These are phyloP conservation scores for Maudiozyma serrabonitensis DNA, from an alignment of 805 yeast species.

Conservation along the genomic window DNA sequence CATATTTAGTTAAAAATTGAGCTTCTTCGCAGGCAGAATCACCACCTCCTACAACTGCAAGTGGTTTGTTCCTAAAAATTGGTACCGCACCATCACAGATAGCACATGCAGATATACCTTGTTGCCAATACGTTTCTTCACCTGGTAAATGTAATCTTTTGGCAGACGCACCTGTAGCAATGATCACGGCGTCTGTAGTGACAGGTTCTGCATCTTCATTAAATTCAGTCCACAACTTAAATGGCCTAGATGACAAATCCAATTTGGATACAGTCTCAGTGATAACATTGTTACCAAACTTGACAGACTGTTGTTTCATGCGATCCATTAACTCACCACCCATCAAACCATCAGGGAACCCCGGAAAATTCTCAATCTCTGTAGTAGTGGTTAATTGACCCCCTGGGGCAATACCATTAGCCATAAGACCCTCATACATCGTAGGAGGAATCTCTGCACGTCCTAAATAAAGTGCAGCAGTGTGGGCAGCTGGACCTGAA, in stretches of 20 bases:
- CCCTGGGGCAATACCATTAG: constrained; percentile 98
- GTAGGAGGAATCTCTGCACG: constrained; percentile 95
- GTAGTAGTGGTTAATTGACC: constrained; percentile 99
- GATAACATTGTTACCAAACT: constrained; percentile 88
- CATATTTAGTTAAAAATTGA: constrained; percentile 90
- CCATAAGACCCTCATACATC: constrained; percentile 87
- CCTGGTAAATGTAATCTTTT: constrained; percentile 91
- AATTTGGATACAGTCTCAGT: constrained; percentile 93
- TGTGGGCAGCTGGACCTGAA: constrained; percentile 99
- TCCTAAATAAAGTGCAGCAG: constrained; percentile 94
- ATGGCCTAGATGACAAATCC: constrained; percentile 80
- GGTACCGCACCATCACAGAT: constrained; percentile 99
- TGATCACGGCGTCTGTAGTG: constrained; percentile 83
- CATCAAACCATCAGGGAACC: constrained; percentile 87
- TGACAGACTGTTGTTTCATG: constrained; percentile 80
- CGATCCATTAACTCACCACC: constrained; percentile 87
- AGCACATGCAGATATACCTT: constrained; percentile 98
- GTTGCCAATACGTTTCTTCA: constrained; percentile 97
- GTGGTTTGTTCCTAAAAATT: constrained; percentile 93
- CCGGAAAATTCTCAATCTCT: constrained; percentile 97
- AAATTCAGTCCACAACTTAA: constrained; percentile 95
- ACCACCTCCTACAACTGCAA: constrained; percentile 98
- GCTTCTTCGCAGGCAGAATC: constrained; percentile 99
- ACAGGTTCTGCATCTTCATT: constrained; percentile 85
- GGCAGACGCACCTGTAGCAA: constrained; percentile 98